Base-by-base conservation (phyloP, 2,329 filamentous ascomycete genomes). In the Hypocreales sp. region DNA sequence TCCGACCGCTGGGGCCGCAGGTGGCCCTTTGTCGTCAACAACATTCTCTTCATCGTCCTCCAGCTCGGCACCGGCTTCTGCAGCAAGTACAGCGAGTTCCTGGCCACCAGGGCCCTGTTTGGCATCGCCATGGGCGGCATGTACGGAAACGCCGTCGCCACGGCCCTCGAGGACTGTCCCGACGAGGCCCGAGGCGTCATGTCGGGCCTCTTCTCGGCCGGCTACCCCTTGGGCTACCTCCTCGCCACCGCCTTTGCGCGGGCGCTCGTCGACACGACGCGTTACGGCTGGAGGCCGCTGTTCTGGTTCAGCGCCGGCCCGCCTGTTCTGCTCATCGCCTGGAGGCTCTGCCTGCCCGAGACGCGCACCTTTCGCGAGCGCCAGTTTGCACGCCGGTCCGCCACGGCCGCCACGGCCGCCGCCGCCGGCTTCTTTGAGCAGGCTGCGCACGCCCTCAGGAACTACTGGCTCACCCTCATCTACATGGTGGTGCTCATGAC, bases 251-350 rank as follows among this genome's bases (percentile, higher is more conserved):
- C 67, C 10, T 72, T 79, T 37, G 52, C 69, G 8, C 60, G 72
- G 6, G 81, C 62, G 5, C 64, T 90, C 6, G 70, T 86, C 26
- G 58, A 79, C 48, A 90, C 82, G 1, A 87, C 82, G 1, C 50
- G 71, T 1, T 75, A 92, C 45, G 73, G 67, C 28, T 93, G 84
- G 84, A 64, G 84, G 7, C 81, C 83, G 1, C 60, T 92, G 0
- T 92, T 75, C 60, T 93, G 84, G 83, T 92, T 92, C 48, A 83
- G 76, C 9, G 81, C 83, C 5, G 68, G 75, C 21, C 80, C 81
- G 0, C 84, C 84, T 0, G 64, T 84, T 2, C 50, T 92, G 18
- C 77, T 92, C 51, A 92, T 92, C 44, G 43, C 72, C 29, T 83
- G 79, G 60, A 76, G 84, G 19, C 57, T 87, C 14, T 71, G 66